Base-by-base conservation (phyloP, 345 rosid genomes). In the Citrus medica region DNA sequence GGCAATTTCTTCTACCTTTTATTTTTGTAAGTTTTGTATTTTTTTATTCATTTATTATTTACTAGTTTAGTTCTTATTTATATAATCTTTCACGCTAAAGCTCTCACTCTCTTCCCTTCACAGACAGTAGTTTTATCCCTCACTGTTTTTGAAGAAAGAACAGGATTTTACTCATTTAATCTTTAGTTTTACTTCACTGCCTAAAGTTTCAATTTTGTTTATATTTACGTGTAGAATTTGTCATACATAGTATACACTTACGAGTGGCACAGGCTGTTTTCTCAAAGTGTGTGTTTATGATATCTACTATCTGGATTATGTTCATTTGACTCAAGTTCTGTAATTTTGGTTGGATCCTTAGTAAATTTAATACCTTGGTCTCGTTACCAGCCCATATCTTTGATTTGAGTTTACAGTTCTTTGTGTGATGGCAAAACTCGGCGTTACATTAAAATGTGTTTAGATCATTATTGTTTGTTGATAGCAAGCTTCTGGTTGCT, bases 301-400 rank as follows among this genome's bases (percentile, higher is more conserved):
- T 68, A 32, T 27, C 67, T 75, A 64, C 77, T 85, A 88, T 84
- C 87, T 83, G 85, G 81, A 82, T 30, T 83, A 70, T 67, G 24
- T 67, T 79, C 6, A 37, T 74, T 74, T 80, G 16, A 40, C 74
- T 42, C 27, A 9, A 75, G 21, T 64, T 77, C 51, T 69, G 48
- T 38, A 55, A 65, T 53, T 79, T 81, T 55, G 65, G 69, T 79
- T 82, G 80, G 82, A 86, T 86, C 85, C 75, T 83, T 74, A 67
- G 56, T 77, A 37, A 35, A 35, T 69, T 81, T 60, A 35, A 59
- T 67, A 7, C 58, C 40, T 81, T 62, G 63, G 19, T 80, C 60
- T 60, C 55, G 24, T 79, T 28, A 33, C 32, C 58, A 68, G 53
- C 58, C 55, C 84, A 80, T 88, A 90, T 90, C 89, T 87, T 77